A percentile compares a stretch with the other conserved stretches of the same genome.
Conservation (phyloP, 2,329 filamentous ascomycete genomes). For the Daldinia eschscholtzii region DNA sequence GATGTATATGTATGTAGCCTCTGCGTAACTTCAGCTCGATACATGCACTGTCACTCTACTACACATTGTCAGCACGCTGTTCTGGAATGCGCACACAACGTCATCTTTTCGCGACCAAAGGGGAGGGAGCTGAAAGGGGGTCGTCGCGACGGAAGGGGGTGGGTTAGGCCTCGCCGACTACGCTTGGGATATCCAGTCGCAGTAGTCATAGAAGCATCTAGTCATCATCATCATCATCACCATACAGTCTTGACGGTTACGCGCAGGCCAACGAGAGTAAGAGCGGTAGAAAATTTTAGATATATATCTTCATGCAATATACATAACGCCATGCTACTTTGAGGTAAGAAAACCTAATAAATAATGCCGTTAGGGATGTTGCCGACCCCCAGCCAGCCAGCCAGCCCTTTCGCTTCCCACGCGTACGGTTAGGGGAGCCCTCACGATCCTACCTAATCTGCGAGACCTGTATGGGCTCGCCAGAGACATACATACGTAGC, state of each 20-base stretch:
- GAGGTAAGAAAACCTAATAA: slow-evolving; percentile 15
- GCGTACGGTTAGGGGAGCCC: slow-evolving; percentile 34
- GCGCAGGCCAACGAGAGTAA: slow-evolving; percentile 17
- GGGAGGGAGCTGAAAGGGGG: neutral
- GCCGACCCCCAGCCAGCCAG: slow-evolving; percentile 18
- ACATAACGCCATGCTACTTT: slow-evolving; percentile 35
- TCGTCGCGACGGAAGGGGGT: neutral
- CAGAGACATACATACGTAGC: slow-evolving; percentile 44
- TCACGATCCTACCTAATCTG: slow-evolving; percentile 44
- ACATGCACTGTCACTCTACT: slow-evolving; percentile 6
- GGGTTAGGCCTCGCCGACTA: slow-evolving; percentile 11
- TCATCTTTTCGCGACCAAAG: neutral
- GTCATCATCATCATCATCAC: neutral
- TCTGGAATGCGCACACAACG: slow-evolving; percentile 12
- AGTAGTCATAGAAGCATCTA: slow-evolving; percentile 3
- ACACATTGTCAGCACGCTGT: neutral
- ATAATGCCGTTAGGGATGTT: slow-evolving; percentile 33
- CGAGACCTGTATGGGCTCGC: slow-evolving; percentile 34
- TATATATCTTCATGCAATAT: slow-evolving; percentile 24
- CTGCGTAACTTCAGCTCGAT: slow-evolving; percentile 16
- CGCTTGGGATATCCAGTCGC: neutral
- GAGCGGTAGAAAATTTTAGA: neutral
- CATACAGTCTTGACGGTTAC: slow-evolving; percentile 13
- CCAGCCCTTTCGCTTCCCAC: slow-evolving; percentile 25
- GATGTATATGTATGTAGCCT: slow-evolving; percentile 7